Conservation (phyloP, 2,329 filamentous ascomycete genomes). For the Sporothrix variecibatus region DNA sequence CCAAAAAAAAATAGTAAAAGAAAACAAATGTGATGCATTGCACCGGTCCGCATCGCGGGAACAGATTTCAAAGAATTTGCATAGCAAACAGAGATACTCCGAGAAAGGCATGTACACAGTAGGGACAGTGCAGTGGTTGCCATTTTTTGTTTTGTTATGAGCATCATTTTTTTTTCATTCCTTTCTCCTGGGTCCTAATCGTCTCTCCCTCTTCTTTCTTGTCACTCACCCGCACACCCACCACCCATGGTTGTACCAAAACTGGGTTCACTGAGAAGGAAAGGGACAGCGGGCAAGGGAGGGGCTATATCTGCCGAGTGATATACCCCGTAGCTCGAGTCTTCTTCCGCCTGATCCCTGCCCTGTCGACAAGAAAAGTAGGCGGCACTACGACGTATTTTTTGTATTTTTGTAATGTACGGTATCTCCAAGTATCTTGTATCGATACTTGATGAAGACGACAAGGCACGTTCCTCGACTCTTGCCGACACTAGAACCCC, state of each 20-base stretch:
- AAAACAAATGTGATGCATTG: not conserved
- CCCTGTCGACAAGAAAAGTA: not conserved
- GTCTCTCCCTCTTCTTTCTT: not conserved
- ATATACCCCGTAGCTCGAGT: slow-evolving; percentile 18
- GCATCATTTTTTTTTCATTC: not conserved
- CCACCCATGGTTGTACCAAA: slow-evolving; percentile 22
- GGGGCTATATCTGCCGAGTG: slow-evolving; percentile 19
- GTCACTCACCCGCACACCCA: not conserved
- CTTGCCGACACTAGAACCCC: not conserved
- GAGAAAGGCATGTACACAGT: not conserved
- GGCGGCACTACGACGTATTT: not conserved
- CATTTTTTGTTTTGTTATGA: not conserved
- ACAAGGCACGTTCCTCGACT: not conserved
- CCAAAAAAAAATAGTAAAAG: not conserved
- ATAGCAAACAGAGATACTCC: not conserved
- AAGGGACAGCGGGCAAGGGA: not conserved
- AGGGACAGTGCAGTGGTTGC: not conserved
- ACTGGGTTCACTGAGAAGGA: slow-evolving; percentile 16
- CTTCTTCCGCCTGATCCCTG: not conserved
- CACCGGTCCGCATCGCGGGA: not conserved
- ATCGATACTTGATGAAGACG: not conserved
- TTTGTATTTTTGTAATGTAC: not conserved
- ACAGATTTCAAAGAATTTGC: not conserved
- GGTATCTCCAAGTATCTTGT: not conserved
- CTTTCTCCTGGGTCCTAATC: not conserved